phyloP scores from a whole-genome alignment of 2,329 filamentous ascomycete species.

The Sporothrix brasiliensis region DNA sequence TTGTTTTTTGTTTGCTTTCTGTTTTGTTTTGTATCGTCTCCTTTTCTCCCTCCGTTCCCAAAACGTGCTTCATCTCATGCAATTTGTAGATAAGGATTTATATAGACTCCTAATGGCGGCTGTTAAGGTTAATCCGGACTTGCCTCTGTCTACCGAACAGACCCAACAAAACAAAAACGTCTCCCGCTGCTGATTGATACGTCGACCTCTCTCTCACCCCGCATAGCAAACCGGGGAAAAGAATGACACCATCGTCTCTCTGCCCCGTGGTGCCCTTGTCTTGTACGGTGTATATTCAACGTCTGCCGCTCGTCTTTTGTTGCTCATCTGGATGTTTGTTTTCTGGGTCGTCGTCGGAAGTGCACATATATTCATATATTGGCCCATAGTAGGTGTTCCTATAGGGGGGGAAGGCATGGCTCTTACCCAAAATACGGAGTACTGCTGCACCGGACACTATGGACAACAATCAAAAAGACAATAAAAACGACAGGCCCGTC shows the following conservation, averaged over 20 bases:
- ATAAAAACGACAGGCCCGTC: conserved; percentile 7
- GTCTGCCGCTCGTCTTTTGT: background rate
- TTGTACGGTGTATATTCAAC: background rate
- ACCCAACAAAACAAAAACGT: background rate
- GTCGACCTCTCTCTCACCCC: background rate
- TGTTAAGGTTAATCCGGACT: conserved; percentile 3
- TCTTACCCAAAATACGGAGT: background rate
- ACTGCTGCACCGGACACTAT: background rate
- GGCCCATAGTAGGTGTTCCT: background rate
- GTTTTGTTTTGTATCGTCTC: too few relatives aligned
- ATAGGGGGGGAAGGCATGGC: background rate
- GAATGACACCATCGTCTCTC: conserved; percentile 17
- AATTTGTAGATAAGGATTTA: conserved; percentile 5
- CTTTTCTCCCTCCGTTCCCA: background rate
- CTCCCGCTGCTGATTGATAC: background rate
- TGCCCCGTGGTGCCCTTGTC: conserved; percentile 8
- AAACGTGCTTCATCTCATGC: background rate
- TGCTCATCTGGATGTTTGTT: background rate
- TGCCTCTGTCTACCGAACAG: background rate
- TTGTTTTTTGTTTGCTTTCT: too few relatives aligned
- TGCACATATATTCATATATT: background rate
- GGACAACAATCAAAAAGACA: background rate
- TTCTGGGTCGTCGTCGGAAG: conserved; percentile 10
- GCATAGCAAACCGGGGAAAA: conserved; percentile 18
- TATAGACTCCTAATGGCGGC: background rate